phyloP scores from a whole-genome alignment of 768 basidiomycete species.

The Serendipita indica region DNA sequence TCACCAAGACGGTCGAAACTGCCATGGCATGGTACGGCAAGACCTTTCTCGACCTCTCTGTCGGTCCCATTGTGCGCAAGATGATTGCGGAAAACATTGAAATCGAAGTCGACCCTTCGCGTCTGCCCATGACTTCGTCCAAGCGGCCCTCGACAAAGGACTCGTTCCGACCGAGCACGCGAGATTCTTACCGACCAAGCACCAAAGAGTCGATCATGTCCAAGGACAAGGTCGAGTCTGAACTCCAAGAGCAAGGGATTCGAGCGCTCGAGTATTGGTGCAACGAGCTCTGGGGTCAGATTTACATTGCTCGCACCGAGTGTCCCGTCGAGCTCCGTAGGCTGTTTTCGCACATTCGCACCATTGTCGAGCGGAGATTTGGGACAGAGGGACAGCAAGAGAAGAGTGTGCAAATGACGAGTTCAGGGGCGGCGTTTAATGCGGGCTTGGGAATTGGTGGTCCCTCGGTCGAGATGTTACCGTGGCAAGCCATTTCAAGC shows the following conservation, averaged over 20 bases:
- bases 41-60: constrained; percentile 62
- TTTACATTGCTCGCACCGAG: constrained; percentile 54
- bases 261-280: constrained; percentile 66
- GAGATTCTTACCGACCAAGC: background rate
- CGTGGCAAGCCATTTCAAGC: constrained; percentile 73
- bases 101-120: constrained; percentile 70
- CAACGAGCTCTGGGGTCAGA: constrained; percentile 63
- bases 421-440: background rate
- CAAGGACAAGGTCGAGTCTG: background rate
- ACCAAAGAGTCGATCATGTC: background rate
- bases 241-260: constrained; percentile 36
- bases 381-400: constrained; percentile 26
- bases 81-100: constrained; percentile 58
- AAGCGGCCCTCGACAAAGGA: constrained; percentile 43
- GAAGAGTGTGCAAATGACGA: background rate
- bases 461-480: constrained; percentile 24
- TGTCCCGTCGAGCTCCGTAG: constrained; percentile 68
- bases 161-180: constrained; percentile 17
- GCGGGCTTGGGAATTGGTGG: background rate
- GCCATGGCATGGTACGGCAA: constrained; percentile 75
- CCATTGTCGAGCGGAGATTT: constrained; percentile 43
- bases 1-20: constrained; percentile 53
- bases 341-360: constrained; percentile 54
- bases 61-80: constrained; percentile 53
- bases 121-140: constrained; percentile 22